Evolutionary conservation across 345 rosid genomes (phyloP), one percentile per base, ranked within the genome.

Genomic region (Zanthoxylum bungeanum): DNA sequence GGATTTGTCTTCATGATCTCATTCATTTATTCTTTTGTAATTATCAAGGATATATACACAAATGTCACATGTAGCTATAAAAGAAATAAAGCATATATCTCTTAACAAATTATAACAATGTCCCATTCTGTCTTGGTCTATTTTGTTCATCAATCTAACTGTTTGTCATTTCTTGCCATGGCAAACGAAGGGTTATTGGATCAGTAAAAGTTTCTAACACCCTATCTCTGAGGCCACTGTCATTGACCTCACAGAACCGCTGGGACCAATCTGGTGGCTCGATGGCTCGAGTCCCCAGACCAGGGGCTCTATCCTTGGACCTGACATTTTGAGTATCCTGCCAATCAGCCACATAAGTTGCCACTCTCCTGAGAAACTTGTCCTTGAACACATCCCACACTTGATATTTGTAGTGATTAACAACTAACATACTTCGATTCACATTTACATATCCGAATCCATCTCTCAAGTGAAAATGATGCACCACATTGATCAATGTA

Each of bases 361-460:
- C 96, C 19, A 93, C 98, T 64, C 98, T 86, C 80, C 96, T 72
- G 16, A 81, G 80, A 73, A 93, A 91, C 77, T 93, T 93, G 79
- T 93, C 90, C 74, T 89, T 91, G 56, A 93, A 88, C 82, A 91
- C 97, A 5, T 91, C 94, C 98, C 98, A 93, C 0, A 88, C 97
- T 40, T 93, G 97, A 71, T 85, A 91, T 71, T 93, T 91, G 40
- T 93, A 93, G 70, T 93, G 97, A 25, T 93, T 93, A 30, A 91
- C 83, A 25, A 87, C 87, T 90, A 93, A 68, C 51, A 66, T 5
- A 3, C 78, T 80, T 27, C 73, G 80, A 8, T 85, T 88, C 67
- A 85, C 75, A 70, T 93, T 82, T 25, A 78, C 69, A 34, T 70
- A 85, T 8, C 67, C 73, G 42, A 75, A 89, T 0, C 85, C 91